Percentiles rank a stretch among this genome's conserved stretches.
phyloP scores from a whole-genome alignment of 192 early-diverging fungal species.

The Coemansia sp. region DNA sequence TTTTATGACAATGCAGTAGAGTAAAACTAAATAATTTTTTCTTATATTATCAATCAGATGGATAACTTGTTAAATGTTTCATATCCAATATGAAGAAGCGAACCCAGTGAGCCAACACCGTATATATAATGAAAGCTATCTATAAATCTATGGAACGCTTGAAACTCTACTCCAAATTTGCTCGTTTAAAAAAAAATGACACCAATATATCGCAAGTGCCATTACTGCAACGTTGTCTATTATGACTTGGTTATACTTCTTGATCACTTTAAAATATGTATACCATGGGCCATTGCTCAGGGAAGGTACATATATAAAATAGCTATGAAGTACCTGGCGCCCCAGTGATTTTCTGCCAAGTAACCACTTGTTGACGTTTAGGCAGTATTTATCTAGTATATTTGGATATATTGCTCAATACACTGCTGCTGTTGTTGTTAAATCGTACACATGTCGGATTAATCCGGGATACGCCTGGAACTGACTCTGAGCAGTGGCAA shows the following conservation, averaged over 20 bases:
- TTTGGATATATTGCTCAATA: not conserved
- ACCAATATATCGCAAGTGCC: not conserved
- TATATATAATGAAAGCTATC: not conserved
- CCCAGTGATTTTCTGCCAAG: not conserved
- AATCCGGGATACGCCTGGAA: not conserved
- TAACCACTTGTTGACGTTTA: not conserved
- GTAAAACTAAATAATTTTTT: not conserved
- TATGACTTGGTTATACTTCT: not conserved
- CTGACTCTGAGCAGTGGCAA: not conserved
- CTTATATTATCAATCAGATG: not conserved
- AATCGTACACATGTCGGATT: not conserved
- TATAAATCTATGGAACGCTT: not conserved
- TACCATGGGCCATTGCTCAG: not conserved
- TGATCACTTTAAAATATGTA: not conserved
- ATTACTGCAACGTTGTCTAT: not conserved
- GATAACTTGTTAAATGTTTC: not conserved
- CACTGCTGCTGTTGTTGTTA: not conserved
- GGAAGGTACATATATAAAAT: not conserved
- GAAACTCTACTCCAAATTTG: not conserved
- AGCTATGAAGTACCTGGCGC: not conserved
- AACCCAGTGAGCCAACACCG: not conserved
- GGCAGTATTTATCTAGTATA: not conserved
- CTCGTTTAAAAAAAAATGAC: no score
- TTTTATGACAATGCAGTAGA: not conserved
- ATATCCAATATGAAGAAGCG: not conserved